phyloP scores from a whole-genome alignment of 2,329 filamentous ascomycete species.

The Penicillium sp. region DNA sequence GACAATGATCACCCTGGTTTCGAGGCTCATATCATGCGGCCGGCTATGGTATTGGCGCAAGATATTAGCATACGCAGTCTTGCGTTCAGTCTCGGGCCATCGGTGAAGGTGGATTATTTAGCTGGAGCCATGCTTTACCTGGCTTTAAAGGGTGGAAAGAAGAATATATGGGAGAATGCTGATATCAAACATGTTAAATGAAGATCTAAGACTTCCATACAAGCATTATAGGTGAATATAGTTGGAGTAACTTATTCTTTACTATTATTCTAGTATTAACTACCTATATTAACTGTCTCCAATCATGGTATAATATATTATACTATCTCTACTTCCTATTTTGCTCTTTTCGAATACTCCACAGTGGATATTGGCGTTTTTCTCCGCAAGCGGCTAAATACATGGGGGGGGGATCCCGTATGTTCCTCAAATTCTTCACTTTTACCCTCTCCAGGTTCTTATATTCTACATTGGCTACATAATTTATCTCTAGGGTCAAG shows the following conservation, averaged over 20 bases:
- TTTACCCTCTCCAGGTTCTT: not conserved
- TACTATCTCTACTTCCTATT: not conserved
- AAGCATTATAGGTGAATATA: not conserved
- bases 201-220: not conserved
- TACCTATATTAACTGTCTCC: not conserved
- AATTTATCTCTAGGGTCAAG: not conserved
- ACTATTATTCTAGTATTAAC: not conserved
- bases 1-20: conserved; percentile 12
- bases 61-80: conserved; percentile 10
- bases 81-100: conserved; percentile 15
- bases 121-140: conserved; percentile 17
- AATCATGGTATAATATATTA: not conserved
- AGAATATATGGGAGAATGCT: conserved; percentile 18
- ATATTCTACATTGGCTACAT: not conserved
- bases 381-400: conserved; percentile 9
- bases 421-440: not conserved
- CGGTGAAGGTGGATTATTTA: conserved; percentile 16
- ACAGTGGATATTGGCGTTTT: not conserved
- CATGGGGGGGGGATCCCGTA: not conserved
- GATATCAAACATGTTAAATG: conserved; percentile 1
- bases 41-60: conserved; percentile 16
- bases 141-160: conserved; percentile 13
- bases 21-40: conserved; percentile 22
- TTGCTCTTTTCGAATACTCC: not conserved
- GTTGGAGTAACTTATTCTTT: not conserved